These are phyloP conservation scores for Metschnikowia shivogae DNA, from an alignment of 805 yeast species.

Conservation along the genomic window DNA sequence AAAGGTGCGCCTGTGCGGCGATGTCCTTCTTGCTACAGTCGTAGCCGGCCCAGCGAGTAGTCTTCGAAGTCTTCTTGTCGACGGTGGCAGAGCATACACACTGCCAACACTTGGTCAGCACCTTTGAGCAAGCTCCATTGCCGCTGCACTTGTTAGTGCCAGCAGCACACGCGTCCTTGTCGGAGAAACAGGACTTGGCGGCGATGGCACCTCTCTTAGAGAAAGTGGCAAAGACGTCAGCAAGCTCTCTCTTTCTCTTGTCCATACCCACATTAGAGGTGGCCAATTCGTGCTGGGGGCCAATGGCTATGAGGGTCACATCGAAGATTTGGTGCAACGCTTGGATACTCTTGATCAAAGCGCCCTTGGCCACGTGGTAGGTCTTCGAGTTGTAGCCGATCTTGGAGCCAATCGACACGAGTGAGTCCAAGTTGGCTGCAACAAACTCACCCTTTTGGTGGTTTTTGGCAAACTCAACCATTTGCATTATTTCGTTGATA, in stretches of 20 bases:
- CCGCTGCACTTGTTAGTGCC: slow-evolving; percentile 47
- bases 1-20: slow-evolving; percentile 59
- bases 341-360: slow-evolving; percentile 22
- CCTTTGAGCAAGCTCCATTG: slow-evolving; percentile 50
- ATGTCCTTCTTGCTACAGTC: slow-evolving; percentile 68
- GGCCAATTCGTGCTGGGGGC: slow-evolving; percentile 14
- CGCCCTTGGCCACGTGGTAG: slow-evolving; percentile 34
- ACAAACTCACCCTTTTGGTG: slow-evolving; percentile 23
- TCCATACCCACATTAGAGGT: slow-evolving; percentile 9
- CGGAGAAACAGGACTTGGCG: slow-evolving; percentile 31
- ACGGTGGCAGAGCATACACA: slow-evolving; percentile 48
- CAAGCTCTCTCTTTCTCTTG: slow-evolving; percentile 18
- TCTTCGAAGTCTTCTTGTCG: slow-evolving; percentile 38
- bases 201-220: slow-evolving; percentile 15
- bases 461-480: slow-evolving; percentile 35
- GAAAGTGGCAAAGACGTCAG: slow-evolving; percentile 13
- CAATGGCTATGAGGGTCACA: slow-evolving; percentile 19
- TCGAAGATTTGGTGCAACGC: slow-evolving; percentile 17
- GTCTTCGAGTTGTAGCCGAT: slow-evolving; percentile 42
- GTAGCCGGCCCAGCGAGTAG: slow-evolving; percentile 52
- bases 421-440: slow-evolving; percentile 40
- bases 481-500: slow-evolving; percentile 47
- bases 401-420: slow-evolving; percentile 38
- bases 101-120: slow-evolving; percentile 40
- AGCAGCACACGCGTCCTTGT: slow-evolving; percentile 45